These are phyloP conservation scores for Stipa capillata DNA, from an alignment of 176 grass and related monocot species.

Conservation along the genomic window DNA sequence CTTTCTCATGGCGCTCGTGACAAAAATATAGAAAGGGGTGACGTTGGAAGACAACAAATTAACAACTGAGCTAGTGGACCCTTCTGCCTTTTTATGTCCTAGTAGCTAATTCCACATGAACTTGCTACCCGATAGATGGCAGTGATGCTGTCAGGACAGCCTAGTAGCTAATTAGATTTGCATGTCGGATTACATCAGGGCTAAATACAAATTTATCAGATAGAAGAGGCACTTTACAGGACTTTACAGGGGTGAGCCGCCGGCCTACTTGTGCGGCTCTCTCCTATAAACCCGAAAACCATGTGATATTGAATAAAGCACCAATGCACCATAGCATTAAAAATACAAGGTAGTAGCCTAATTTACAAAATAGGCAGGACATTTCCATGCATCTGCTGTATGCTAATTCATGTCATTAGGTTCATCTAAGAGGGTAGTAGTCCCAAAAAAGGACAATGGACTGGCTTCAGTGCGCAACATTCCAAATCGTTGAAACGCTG, in stretches of 20 bases:
- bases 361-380: slow-evolving; percentile 52
- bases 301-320: neutral
- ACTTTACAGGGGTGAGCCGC: neutral
- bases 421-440: slow-evolving; percentile 15
- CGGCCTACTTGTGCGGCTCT: too few species aligned
- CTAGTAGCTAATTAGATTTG: slow-evolving; percentile 15
- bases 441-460: neutral
- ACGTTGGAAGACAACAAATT: neutral
- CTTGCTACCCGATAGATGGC: too few species aligned
- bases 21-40: neutral
- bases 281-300: neutral
- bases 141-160: neutral
- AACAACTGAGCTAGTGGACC: neutral
- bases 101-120: neutral
- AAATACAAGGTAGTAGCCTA: slow-evolving; percentile 27
- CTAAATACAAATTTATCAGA: neutral
- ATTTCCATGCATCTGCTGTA: slow-evolving; percentile 26
- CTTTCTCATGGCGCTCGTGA: neutral
- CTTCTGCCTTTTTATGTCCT: neutral
- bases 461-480: slow-evolving; percentile 7
- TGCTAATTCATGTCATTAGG: slow-evolving; percentile 25
- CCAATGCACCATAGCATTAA: neutral
- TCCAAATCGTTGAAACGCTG: slow-evolving; percentile 5
- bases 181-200: neutral
- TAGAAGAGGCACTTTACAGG: neutral